Base-by-base conservation (phyloP, 108 stramenopile species). In the Nitzschia palea region DNA sequence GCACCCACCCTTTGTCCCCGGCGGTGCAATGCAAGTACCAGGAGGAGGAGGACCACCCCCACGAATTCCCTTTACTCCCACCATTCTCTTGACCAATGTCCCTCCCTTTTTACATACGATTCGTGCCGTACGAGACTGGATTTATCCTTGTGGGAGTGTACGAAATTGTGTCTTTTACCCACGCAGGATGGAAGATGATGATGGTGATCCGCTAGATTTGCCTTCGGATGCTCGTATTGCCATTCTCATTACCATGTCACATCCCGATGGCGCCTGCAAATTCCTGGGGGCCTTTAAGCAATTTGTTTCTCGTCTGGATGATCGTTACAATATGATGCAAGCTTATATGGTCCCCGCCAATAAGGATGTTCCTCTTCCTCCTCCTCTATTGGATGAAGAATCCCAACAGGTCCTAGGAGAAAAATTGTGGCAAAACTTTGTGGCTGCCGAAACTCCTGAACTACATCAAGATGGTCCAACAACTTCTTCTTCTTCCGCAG, bases 241-340 rank as follows among this genome's bases (percentile, higher is more conserved):
- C 4, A 61, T 78, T 5, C 37, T 83, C 3, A 61, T 83, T 5
- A 79, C 74, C 45, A 73, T 76, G 71, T 59, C 79, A 43, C 72
- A 81, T 73, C 62, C 80, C 63, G 70, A 83, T 67, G 66, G 76
- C 35, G 77, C 84, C 48, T 45, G 76, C 34, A 66, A 77, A 71
- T 64, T 76, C 2, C 34, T 83, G 45, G 57, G 55, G 29, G 34
- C 73, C 57, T 70, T 71, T 60, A 34, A 52, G 29, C 42, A 65
- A 18, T 76, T 79, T 36, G 12, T 34, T n/a, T 40, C 36, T 22
- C 55, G 65, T 17, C 29, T 76, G 1, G 63, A 74, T 55, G 56
- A 65, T 5, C 51, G 67, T 15, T 57, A 73, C 37, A 68, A 54
- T 48, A 52, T 23, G 18, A 71, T 79, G 22, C 54, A 61, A 35